Evolutionary conservation across 2,329 filamentous ascomycete species (phyloP), one percentile per base, ranked within the genome.

Genomic region (Apiospora pterosperma): DNA sequence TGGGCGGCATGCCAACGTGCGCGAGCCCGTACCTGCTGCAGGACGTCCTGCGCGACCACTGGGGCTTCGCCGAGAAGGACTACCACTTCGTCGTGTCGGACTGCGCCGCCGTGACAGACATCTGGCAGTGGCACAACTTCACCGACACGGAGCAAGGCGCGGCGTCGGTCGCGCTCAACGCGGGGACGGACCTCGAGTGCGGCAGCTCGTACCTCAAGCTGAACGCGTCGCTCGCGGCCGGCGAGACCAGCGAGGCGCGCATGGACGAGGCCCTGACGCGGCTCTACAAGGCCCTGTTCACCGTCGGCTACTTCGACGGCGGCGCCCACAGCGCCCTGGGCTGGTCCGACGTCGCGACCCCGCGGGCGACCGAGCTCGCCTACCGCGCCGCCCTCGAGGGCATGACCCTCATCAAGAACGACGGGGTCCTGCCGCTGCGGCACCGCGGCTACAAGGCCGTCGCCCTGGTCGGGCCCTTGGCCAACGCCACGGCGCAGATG

Each of bases 1-100:
- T 92, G 44, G 90, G 92, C 64, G 89, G 89, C 0, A 81, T 87
- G 0, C 89, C 89, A 0, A 82, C 87, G 3, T 92, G 89, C 68
- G 86, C 87, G 0, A 85, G 86, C 68, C 78, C 80, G 0, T 92
- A 88, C 68, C 80, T 92, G 1, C 79, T 91, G 39, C 81, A 88
- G 67, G 84, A 84, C 0, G 79, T 92, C 16, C 79, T 92, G 3
- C 82, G 90, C 1, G 84, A 90, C 55, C 85, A 88, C 69, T 92
- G 89, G 86, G 82, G 80, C 52, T 92, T 88, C 81, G 85, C 82
- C 0, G 80, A 83, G 3, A 81, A 86, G 52, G 82, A 88, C 61
- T 85, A 90, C 66, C 90, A 84, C 72, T 82, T 92, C 39, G 88
- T 86, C 0, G 86, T 83, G 19, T 62, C 60, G 11, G 89, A 92